phyloP scores from a whole-genome alignment of 208 protist genomes.

The Histomonas meleagridis region DNA sequence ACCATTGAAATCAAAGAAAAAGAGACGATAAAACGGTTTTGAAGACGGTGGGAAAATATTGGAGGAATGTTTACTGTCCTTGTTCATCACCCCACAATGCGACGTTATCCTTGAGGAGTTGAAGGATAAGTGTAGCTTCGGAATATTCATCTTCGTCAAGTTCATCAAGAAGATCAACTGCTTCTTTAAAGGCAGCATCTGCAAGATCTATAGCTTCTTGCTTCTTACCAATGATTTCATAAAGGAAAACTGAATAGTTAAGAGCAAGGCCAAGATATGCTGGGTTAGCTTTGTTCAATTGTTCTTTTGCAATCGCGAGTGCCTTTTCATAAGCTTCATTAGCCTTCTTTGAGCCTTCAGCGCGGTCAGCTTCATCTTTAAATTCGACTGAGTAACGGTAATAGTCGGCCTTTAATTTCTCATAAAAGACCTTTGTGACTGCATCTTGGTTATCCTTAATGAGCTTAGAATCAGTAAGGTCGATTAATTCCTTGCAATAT shows the following conservation, averaged over 20 bases:
- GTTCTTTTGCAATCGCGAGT: not conserved
- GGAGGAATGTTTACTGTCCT: too few relatives aligned
- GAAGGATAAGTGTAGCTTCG: slow-evolving; percentile 65
- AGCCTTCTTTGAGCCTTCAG: slow-evolving; percentile 37
- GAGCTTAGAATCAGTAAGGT: not conserved
- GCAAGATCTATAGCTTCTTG: slow-evolving; percentile 44
- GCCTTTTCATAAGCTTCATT: slow-evolving; percentile 45
- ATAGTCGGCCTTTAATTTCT: slow-evolving; percentile 9
- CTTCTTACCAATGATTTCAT: slow-evolving; percentile 43
- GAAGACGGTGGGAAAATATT: too few relatives aligned
- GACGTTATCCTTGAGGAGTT: slow-evolving; percentile 65
- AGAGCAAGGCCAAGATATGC: slow-evolving; percentile 55
- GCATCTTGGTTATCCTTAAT: not conserved
- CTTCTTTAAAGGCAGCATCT: slow-evolving; percentile 53
- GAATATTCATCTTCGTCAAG: slow-evolving; percentile 60
- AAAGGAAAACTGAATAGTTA: slow-evolving; percentile 59
- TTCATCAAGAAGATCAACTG: slow-evolving; percentile 60
- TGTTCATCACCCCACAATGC: slow-evolving; percentile 49
- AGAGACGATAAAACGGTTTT: too few relatives aligned
- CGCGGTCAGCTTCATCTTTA: not conserved
- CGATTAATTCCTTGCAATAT: not conserved
- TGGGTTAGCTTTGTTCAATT: not conserved
- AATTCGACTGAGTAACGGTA: not conserved
- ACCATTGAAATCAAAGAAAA: too few relatives aligned
- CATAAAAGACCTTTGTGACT: not conserved